These are phyloP conservation scores for Casuarina cunninghamiana DNA, from an alignment of 306 rosid species.

Conservation along the genomic window DNA sequence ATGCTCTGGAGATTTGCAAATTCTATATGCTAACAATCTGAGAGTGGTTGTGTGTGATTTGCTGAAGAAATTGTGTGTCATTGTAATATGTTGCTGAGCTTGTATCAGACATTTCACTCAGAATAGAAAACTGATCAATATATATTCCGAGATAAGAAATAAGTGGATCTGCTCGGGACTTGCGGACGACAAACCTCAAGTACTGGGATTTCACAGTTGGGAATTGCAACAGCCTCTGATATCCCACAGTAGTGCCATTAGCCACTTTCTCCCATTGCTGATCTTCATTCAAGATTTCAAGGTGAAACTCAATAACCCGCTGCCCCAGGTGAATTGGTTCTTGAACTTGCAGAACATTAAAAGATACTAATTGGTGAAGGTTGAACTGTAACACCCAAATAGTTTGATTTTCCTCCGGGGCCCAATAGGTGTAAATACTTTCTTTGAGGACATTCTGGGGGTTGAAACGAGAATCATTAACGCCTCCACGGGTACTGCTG, in stretches of 20 bases:
- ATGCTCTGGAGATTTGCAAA: background rate
- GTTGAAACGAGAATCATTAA: conserved; percentile 42
- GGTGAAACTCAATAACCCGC: conserved; percentile 69
- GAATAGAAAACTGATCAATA: conserved; percentile 53
- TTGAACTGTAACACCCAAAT: conserved; percentile 56
- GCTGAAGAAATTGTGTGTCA: conserved; percentile 47
- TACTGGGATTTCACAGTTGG: conserved; percentile 49
- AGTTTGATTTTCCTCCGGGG: conserved; percentile 60
- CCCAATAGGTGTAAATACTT: conserved; percentile 77
- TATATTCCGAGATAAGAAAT: conserved; percentile 65
- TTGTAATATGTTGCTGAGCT: conserved; percentile 31
- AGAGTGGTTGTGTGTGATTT: conserved; percentile 30
- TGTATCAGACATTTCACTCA: conserved; percentile 29
- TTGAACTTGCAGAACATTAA: conserved; percentile 76
- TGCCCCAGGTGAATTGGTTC: conserved; percentile 97
- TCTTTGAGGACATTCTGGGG: conserved; percentile 66
- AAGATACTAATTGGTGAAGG: conserved; percentile 56
- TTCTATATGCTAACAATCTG: conserved; percentile 41
- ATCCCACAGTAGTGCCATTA: conserved; percentile 79
- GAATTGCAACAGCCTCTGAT: conserved; percentile 66
- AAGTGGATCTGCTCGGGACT: conserved; percentile 75
- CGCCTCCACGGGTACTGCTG: conserved; percentile 72
- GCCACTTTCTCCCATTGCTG: conserved; percentile 59
- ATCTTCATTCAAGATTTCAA: conserved; percentile 46
- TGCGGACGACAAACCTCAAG: conserved; percentile 67